Evolutionary conservation across 352 stramenopile species (phyloP).

Genomic region (Phytophthora multivora): DNA sequence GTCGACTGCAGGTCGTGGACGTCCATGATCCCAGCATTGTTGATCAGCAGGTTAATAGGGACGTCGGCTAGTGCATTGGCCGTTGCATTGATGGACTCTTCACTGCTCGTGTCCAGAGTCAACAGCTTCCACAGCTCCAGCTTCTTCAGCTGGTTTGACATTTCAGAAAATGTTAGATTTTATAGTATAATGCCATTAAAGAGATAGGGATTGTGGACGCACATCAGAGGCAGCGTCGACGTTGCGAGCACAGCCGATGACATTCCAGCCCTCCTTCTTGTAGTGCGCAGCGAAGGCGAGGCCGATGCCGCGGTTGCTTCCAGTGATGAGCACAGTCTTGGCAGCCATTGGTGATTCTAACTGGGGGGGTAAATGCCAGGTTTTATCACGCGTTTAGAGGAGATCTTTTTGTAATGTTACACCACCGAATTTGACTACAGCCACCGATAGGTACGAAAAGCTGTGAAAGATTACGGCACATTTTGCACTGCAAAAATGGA

Average conservation of each 20-base stretch:
- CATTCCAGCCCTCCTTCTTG: slow-evolving; percentile 32
- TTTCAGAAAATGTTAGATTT: background rate
- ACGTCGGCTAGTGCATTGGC: slow-evolving; percentile 44
- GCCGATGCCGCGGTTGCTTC: slow-evolving; percentile 37
- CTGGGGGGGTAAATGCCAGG: no score
- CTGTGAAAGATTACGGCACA: background rate
- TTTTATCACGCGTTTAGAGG: no score
- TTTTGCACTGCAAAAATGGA: slow-evolving; percentile 1
- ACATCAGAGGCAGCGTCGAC: slow-evolving; percentile 22
- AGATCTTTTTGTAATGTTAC: no score
- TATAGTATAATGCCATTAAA: background rate
- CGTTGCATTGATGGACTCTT: slow-evolving; percentile 43
- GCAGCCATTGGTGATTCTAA: slow-evolving; percentile 14
- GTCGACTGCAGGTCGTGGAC: slow-evolving; percentile 36
- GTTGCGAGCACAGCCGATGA: slow-evolving; percentile 36
- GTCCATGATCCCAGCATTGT: slow-evolving; percentile 63
- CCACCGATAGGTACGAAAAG: no score
- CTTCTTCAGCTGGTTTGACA: slow-evolving; percentile 22
- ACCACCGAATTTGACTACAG: no score
- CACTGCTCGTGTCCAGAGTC: slow-evolving; percentile 37
- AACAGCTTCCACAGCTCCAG: slow-evolving; percentile 38
- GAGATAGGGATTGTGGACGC: background rate
- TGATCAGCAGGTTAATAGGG: slow-evolving; percentile 63
- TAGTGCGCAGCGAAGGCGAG: slow-evolving; percentile 38
- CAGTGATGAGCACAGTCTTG: slow-evolving; percentile 43